phyloP scores from a whole-genome alignment of 306 rosid species.

The Clitoria ternatea region DNA sequence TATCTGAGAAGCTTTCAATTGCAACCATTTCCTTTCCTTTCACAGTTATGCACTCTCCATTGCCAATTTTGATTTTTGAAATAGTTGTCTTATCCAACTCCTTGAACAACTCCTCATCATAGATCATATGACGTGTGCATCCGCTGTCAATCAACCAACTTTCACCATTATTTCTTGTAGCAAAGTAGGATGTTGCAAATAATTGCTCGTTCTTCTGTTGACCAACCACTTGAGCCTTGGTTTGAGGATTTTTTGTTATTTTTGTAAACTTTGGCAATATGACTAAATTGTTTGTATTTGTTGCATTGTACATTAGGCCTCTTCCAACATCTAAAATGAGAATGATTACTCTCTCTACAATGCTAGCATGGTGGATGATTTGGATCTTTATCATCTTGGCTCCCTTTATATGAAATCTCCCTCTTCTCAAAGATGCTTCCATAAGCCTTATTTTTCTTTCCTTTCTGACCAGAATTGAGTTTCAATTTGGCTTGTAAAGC shows the following conservation, averaged over 20 bases:
- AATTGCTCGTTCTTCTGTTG: neutral
- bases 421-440: neutral
- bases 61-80: neutral
- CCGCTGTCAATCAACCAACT: neutral
- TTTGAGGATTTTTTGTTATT: neutral
- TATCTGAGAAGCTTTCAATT: too few relatives aligned
- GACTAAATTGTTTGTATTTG: neutral
- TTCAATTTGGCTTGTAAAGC: neutral
- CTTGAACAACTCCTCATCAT: neutral
- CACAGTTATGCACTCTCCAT: neutral
- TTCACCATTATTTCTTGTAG: neutral
- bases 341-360: too few relatives aligned
- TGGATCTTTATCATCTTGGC: neutral
- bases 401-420: neutral
- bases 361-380: neutral
- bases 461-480: neutral
- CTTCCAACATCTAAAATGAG: too few relatives aligned
- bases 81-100: neutral
- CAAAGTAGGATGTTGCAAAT: neutral
- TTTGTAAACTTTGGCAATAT: neutral
- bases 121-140: too few relatives aligned
- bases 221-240: neutral
- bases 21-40: too few relatives aligned
- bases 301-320: neutral
- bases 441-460: neutral